Base-by-base conservation (phyloP, 2,329 filamentous ascomycete genomes). In the Alternaria arbusti region DNA sequence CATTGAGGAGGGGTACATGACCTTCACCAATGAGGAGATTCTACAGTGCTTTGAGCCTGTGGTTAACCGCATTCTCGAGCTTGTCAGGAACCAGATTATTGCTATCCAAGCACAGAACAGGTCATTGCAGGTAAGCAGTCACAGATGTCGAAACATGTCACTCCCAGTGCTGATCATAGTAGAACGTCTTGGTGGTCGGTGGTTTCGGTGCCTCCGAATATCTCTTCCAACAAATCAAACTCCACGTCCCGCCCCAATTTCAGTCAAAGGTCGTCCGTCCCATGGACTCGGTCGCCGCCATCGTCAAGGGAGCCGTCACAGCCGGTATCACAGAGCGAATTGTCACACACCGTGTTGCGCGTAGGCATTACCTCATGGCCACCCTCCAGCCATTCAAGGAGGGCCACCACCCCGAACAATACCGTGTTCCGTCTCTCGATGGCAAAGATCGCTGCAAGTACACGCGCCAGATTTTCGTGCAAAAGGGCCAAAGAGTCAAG, bases 1-100 rank as follows among this genome's bases (percentile, higher is more conserved):
- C 72, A 98, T 99, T 72, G 96, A 98, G 83, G 96, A 99, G 82
- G 95, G 96, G 54, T 98, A 97, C 85, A 99, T 99, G 96, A 98
- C 95, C 3, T 99, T 99, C 80, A 98, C 94, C 66, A 98, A 99
- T 79, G 96, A 98, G 83, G 96, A 99, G 82, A 98, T 99, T 74
- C 86, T 99, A 72, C 95, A 98, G 83, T 98, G 96, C 84, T 99
- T 98, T 80, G 95, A 98, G 85, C 96, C 96, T 12, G 96, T 99
- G 10, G 95, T 98, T 59, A 97, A 98, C 85, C 88, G 96, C 61
- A 98, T 99, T 78, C 84, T 98, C 72, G 96, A 98, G 82, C 87
- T 98, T 69, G 96, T 98, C 64, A 88, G 95, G 71, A 98, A 98
- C 82, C 96, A 99, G 82, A 98, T 99, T 81, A 97, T 98, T 75